Evolutionary conservation across 257 asterid species (phyloP).

Genomic region (Verbascum thapsus): DNA sequence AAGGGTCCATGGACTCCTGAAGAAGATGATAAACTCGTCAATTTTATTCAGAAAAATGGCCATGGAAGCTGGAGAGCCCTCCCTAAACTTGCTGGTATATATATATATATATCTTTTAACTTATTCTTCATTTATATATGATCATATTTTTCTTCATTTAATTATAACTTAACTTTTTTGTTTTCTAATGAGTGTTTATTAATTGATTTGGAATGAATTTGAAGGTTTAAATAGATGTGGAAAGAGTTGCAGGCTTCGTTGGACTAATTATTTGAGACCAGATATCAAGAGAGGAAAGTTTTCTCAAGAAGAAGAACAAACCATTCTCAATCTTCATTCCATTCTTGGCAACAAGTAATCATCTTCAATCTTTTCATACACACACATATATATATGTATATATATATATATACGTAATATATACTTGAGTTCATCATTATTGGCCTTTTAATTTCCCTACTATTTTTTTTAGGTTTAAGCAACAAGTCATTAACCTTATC

Average conservation of each 20-base stretch:
- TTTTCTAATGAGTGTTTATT: not conserved
- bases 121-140: too few species aligned
- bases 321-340: constrained; percentile 80
- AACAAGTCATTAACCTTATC: too few species aligned
- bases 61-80: constrained; percentile 98
- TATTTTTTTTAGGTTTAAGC: too few species aligned
- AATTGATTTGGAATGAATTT: not conserved
- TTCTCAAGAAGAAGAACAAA: constrained; percentile 75
- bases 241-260: constrained; percentile 81
- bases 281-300: constrained; percentile 87
- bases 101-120: not conserved
- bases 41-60: constrained; percentile 65
- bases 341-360: constrained; percentile 80
- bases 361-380: too few species aligned
- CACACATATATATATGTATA: not conserved
- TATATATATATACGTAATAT: not conserved
- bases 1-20: constrained; percentile 98
- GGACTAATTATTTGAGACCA: constrained; percentile 84
- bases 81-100: constrained; percentile 75
- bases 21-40: constrained; percentile 77
- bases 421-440: too few species aligned
- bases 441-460: too few species aligned
- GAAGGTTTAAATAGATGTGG: constrained; percentile 82
- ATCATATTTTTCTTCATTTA: too few species aligned
- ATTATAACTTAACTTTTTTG: not conserved